Evolutionary conservation across 2,329 filamentous ascomycete species (phyloP).

Genomic region (Epichloe uncinata): DNA sequence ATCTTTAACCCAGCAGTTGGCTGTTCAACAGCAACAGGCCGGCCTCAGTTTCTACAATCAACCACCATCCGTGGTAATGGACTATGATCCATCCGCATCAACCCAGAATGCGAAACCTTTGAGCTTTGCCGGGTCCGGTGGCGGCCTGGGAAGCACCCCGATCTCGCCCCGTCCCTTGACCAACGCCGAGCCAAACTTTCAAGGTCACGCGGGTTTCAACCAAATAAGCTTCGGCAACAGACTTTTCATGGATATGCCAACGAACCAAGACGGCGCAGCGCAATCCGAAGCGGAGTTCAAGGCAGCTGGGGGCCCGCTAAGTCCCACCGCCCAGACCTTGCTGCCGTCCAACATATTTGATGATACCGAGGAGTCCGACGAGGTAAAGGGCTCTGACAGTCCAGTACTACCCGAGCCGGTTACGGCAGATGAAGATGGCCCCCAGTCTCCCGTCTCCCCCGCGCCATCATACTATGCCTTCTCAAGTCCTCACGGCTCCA

Average conservation of each 20-base stretch:
- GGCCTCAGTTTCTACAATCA: constrained; percentile 32
- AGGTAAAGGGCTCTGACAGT: constrained; percentile 25
- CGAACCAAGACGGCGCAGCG: constrained; percentile 23
- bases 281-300: constrained; percentile 51
- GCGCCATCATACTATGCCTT: constrained; percentile 41
- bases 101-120: constrained; percentile 31
- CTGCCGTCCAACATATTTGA: constrained; percentile 56
- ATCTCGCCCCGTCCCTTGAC: constrained; percentile 3
- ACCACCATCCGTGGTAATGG: constrained; percentile 29
- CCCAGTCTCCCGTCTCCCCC: constrained; percentile 49
- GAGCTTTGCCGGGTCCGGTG: constrained; percentile 15
- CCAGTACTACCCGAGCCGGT: constrained; percentile 22
- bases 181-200: constrained; percentile 27
- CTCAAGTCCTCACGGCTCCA: constrained; percentile 48
- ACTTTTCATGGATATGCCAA: constrained; percentile 37
- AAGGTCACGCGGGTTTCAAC: constrained; percentile 38
- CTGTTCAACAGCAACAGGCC: constrained; percentile 26
- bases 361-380: constrained; percentile 42
- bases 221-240: constrained; percentile 38
- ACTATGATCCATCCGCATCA: constrained; percentile 32
- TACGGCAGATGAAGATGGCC: constrained; percentile 24
- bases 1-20: constrained; percentile 34
- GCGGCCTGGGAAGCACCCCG: constrained; percentile 1
- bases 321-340: constrained; percentile 60
- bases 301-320: constrained; percentile 54